Conservation (phyloP, 164 flowering plant species). For the Kalanchoe fedtschenkoi region DNA sequence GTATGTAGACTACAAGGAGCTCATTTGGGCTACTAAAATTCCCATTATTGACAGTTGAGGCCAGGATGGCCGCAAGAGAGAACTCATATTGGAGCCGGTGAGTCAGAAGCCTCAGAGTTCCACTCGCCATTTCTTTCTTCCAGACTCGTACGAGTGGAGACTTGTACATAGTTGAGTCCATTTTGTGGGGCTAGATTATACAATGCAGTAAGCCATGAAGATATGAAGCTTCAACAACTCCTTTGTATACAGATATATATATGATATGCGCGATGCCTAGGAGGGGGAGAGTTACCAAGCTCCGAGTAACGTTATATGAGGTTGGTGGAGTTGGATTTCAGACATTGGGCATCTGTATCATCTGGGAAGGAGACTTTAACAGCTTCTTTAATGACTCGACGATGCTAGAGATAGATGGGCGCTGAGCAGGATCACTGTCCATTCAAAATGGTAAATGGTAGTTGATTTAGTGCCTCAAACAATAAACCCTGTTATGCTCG, state of each 20-base stretch:
- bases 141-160: too few relatives aligned
- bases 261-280: background rate
- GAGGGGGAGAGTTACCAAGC: background rate
- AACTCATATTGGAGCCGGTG: too few relatives aligned
- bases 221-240: too few relatives aligned
- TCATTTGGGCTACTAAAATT: background rate
- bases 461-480: background rate
- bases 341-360: background rate
- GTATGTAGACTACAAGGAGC: too few relatives aligned
- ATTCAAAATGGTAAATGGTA: constrained; percentile 8
- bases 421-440: constrained; percentile 68
- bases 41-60: background rate
- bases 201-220: background rate
- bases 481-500: too few relatives aligned
- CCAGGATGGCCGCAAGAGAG: background rate
- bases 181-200: too few relatives aligned
- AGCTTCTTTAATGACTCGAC: constrained; percentile 70
- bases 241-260: too few relatives aligned
- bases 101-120: too few relatives aligned
- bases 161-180: too few relatives aligned
- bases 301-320: background rate
- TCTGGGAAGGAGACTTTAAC: constrained; percentile 49
- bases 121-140: too few relatives aligned
- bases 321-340: background rate
- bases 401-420: constrained; percentile 61